These are phyloP conservation scores for Porodaedalea pini DNA, from an alignment of 1,284 basidiomycete genomes.

Conservation along the genomic window DNA sequence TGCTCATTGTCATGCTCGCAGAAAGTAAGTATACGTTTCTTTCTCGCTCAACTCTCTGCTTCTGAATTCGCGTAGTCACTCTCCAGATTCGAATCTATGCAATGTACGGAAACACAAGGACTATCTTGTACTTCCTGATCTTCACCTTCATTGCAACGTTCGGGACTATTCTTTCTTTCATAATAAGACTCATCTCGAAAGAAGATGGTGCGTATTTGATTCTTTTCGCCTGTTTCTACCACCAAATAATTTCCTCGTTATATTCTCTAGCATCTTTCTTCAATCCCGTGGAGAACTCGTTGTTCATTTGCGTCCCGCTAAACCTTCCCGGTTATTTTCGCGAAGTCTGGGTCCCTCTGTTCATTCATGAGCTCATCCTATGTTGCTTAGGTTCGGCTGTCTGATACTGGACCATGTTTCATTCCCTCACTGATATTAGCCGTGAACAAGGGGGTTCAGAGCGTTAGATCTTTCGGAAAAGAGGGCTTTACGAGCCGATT, in stretches of 20 bases:
- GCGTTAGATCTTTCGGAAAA: neutral
- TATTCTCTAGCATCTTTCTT: neutral
- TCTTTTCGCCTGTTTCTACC: neutral
- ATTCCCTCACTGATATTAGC: too few relatives aligned
- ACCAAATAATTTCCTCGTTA: neutral
- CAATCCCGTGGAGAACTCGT: neutral
- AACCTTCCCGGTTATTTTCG: neutral
- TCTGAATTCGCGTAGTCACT: neutral
- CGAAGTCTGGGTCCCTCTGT: neutral
- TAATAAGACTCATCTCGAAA: neutral
- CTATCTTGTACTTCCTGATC: neutral
- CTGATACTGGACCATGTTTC: too few relatives aligned
- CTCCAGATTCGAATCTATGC: slow-evolving; percentile 3
- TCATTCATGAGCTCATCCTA: neutral
- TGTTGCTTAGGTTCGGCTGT: too few relatives aligned
- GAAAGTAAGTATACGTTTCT: neutral
- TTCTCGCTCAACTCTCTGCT: neutral
- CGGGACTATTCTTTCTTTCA: neutral
- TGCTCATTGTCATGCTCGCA: neutral
- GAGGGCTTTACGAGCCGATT: neutral
- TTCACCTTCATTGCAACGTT: neutral
- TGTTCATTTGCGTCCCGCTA: neutral
- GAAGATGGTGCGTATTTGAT: neutral
- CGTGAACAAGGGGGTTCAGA: slow-evolving; percentile 3
- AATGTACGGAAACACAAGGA: neutral